Evolutionary conservation across 345 rosid genomes (phyloP), one percentile per base, ranked within the genome.

Genomic region (Populus pruinosa): DNA sequence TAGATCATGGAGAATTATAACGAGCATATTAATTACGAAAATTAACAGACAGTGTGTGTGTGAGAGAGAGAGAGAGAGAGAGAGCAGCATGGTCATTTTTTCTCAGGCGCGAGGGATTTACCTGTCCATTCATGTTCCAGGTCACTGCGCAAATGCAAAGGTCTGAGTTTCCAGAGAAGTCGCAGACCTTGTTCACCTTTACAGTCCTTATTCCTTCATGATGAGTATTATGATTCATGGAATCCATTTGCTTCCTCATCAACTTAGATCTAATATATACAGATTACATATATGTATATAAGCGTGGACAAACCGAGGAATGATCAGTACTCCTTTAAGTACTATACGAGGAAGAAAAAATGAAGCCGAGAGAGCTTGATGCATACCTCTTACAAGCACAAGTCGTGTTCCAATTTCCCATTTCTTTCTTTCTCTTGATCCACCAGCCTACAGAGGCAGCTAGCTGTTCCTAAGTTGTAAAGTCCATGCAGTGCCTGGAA

Each of bases 61-160:
- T 39, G 43, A 1, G 39, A 2, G 10, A 3, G 33, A 25, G 27
- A 0, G 25, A 1, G 61, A 13, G 3, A n/a, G 35, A 5, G 5
- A 55, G 39, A 29, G 41, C 1, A 8, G 53, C 66, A 1, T 21
- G 17, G 31, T 76, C 8, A 0, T 31, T 18, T 18, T 44, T 44
- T 44, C 14, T 44, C 49, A 44, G 10, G 49, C 5, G 49, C 3
- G 17, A 13, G 49, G 49, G 12, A 9, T 44, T 43, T 69, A 92
- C 93, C 88, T 85, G 85, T 69, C 97, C 97, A 73, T 92, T 92
- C 93, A 87, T 90, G 85, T 92, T 92, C 94, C 97, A 92, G 49
- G 97, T 92, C 29, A 92, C 81, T 7, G 80, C 43, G 79, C 90
- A 90, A 77, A 92, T 88, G 70, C 97, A 90, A 67, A 91, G 79